A percentile compares a stretch with the other conserved stretches of the same genome.
These are phyloP conservation scores for Erysimum cheiranthoides DNA, from an alignment of 345 rosid genomes.

Conservation along the genomic window DNA sequence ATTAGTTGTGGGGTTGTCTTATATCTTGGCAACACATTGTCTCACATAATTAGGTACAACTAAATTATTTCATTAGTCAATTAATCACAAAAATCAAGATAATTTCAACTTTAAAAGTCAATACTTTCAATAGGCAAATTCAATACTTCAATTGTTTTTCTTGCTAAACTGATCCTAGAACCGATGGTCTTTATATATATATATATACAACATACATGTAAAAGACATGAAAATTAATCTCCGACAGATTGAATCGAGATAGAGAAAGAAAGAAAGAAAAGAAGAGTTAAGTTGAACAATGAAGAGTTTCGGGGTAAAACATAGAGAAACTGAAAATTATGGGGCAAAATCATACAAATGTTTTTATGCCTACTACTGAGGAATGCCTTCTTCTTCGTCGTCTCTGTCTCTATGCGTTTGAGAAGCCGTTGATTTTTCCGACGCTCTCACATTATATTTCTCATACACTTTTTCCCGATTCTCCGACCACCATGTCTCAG, in stretches of 20 bases:
- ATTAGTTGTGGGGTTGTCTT: conserved; percentile 31
- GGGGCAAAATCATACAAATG: conserved; percentile 39
- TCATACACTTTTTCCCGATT: conserved; percentile 88
- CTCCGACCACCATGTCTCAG: conserved; percentile 99
- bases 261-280: background rate
- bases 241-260: conserved; percentile 23
- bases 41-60: conserved; percentile 37
- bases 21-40: conserved; percentile 12
- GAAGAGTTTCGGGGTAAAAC: conserved; percentile 35
- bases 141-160: background rate
- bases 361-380: conserved; percentile 10
- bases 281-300: conserved; percentile 4
- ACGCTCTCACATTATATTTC: conserved; percentile 75
- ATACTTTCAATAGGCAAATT: background rate
- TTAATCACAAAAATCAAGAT: conserved; percentile 6
- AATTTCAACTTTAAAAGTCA: background rate
- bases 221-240: conserved; percentile 18
- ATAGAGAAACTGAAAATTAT: conserved; percentile 8
- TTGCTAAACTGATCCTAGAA: conserved; percentile 18
- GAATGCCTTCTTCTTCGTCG: conserved; percentile 29
- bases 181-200: conserved; percentile 12
- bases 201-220: conserved; percentile 43
- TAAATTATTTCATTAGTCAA: conserved; percentile 5
- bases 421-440: conserved; percentile 66
- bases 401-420: conserved; percentile 51